Percentiles rank a stretch among this genome's conserved stretches.
Conservation (phyloP, 1,139 yeast genomes). For the Hemisphaericaspora lyxosophila region DNA sequence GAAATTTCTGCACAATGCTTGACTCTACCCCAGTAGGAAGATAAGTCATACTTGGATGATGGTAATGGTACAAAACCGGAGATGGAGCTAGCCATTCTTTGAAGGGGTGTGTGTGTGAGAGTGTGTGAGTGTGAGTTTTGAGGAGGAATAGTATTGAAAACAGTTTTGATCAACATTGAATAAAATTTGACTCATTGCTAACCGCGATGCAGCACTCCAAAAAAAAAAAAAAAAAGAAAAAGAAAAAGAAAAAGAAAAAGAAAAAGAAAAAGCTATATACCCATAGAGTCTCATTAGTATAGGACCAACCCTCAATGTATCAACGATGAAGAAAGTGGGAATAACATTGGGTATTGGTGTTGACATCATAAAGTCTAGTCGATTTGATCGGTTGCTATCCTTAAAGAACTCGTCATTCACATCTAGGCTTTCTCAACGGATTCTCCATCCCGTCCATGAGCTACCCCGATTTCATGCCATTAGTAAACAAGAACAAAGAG, state of each 20-base stretch:
- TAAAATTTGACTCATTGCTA: neutral
- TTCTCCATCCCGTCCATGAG: conserved; percentile 53
- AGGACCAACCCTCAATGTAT: too few species aligned
- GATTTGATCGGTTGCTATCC: conserved; percentile 48
- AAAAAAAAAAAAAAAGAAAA: conserved; percentile 1
- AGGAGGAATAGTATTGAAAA: too few species aligned
- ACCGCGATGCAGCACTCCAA: neutral
- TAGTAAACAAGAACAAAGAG: conserved; percentile 6
- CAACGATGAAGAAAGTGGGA: conserved; percentile 14
- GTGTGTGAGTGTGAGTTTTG: too few species aligned
- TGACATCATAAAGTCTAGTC: conserved; percentile 52
- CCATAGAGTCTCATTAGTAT: too few species aligned
- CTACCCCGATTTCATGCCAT: conserved; percentile 32
- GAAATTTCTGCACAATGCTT: conserved; percentile 90
- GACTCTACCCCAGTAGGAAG: conserved; percentile 90
- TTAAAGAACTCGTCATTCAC: conserved; percentile 26
- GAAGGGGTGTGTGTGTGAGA: too few species aligned
- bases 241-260: neutral
- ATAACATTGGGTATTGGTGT: conserved; percentile 55
- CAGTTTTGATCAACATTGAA: too few species aligned
- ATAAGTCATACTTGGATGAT: conserved; percentile 71
- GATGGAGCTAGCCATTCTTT: conserved; percentile 83
- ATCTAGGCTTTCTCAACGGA: conserved; percentile 43
- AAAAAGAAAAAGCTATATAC: too few species aligned
- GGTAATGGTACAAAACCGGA: conserved; percentile 81